phyloP scores from a whole-genome alignment of 352 stramenopile genomes.

The Pythium biforme region DNA sequence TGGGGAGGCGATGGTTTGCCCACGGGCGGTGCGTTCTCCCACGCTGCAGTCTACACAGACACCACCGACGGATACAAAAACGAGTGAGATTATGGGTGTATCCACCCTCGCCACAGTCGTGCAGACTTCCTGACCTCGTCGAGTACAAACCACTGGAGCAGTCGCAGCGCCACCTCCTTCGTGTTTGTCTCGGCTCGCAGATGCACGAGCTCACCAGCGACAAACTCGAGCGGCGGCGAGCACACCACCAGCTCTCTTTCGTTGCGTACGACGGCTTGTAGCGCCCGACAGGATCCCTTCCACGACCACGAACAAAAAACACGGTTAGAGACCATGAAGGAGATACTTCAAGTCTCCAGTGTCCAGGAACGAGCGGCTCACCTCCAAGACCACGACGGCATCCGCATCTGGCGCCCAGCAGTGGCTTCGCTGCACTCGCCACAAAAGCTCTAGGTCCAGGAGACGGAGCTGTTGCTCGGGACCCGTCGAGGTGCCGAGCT shows the following conservation, averaged over 20 bases:
- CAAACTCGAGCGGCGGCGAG: conserved; percentile 6
- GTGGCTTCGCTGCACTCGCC: conserved; percentile 4
- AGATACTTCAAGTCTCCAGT: too few relatives aligned
- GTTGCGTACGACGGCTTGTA: conserved; percentile 8
- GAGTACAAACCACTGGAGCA: conserved; percentile 13
- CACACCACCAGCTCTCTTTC: conserved; percentile 2
- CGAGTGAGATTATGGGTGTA: background rate
- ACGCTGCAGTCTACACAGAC: background rate
- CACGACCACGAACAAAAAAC: background rate
- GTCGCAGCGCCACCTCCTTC: background rate
- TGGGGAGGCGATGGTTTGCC: background rate
- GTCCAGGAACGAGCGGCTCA: too few relatives aligned
- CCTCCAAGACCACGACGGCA: background rate
- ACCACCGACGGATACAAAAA: too few relatives aligned
- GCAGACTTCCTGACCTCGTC: conserved; percentile 1
- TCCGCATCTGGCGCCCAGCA: conserved; percentile 14
- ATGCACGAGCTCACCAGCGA: conserved; percentile 14
- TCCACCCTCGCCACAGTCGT: too few relatives aligned
- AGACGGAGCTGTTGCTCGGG: background rate
- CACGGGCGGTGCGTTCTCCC: background rate
- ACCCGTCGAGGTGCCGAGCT: background rate
- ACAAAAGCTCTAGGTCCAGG: background rate
- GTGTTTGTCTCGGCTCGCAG: background rate
- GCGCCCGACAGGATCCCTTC: conserved; percentile 8
- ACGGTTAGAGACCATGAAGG: too few relatives aligned